Base-by-base conservation (phyloP, 805 yeast species). In the Barnettozyma pratensis region DNA sequence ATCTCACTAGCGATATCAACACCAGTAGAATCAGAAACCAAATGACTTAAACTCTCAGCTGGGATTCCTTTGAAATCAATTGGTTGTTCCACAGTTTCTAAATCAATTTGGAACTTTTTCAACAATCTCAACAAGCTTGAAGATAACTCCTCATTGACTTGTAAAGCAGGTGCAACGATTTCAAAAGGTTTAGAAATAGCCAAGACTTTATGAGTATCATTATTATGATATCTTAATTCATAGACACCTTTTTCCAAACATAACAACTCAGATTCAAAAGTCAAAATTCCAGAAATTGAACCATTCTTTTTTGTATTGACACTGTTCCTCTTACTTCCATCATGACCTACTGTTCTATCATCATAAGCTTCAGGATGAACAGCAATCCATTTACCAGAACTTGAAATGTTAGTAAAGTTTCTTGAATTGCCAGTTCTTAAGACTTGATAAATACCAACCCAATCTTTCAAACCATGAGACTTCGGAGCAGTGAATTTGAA, bases 391-490 rank as follows among this genome's bases (percentile, higher is more conserved):
- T 83, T 80, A 9, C 85, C 85, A 37, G 74, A 64, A 8, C 90
- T 82, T 10, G 86, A 71, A n/a, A 80, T 67, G 36, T 74, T 65
- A 0, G 94, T 85, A 29, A 70, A 73, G 39, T 73, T 72, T 46
- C 80, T 72, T 25, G 83, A 76, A 35, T 70, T 69, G 5, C 81
- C 75, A 14, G 87, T 80, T 52, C 77, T 85, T 28, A 77, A 67
- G 8, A 84, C 75, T 46, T 78, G 77, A 65, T 87, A 87, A 31
- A 87, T 64, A 1, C 94, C 95, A 54, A 87, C 75, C 96, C 96
- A 87, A 61, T 85, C 91, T 39, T 70, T 72, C 0, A 66, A 49
- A 14, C 78, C 67, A 53, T 77, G 80, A 27, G 59, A 51, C 3
- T 66, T 67, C 1, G 87, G 84, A 0, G 83, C 69, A 29, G 64